These are phyloP conservation scores for Quambalaria eucalypti DNA, from an alignment of 1,284 basidiomycete species.

Conservation along the genomic window DNA sequence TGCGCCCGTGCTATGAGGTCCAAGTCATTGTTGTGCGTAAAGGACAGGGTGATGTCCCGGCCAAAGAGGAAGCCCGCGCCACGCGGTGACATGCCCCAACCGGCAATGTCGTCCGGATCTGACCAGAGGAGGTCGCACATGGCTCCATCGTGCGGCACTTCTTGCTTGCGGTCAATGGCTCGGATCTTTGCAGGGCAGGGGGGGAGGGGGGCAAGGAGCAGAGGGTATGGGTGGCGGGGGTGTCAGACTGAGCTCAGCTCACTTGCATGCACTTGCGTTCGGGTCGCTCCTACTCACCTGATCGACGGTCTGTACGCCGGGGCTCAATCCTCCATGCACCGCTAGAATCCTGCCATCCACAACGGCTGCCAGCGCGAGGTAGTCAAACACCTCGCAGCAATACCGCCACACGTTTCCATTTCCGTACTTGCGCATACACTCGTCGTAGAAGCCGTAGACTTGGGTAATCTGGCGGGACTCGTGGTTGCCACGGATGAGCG, in stretches of 20 bases:
- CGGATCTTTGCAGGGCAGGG: conserved; percentile 62
- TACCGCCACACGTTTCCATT: conserved; percentile 92
- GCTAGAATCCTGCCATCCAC: conserved; percentile 90
- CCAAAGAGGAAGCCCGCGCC: conserved; percentile 95
- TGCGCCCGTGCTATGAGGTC: conserved; percentile 93
- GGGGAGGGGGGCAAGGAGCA: conserved; percentile 5
- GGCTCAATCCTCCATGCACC: conserved; percentile 81
- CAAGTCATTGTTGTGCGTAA: conserved; percentile 81
- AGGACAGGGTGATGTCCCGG: conserved; percentile 79
- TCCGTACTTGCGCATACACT: conserved; percentile 93
- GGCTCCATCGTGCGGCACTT: conserved; percentile 93
- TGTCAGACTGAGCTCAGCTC: too few species aligned
- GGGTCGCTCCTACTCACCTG: conserved; percentile 8
- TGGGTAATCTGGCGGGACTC: conserved; percentile 92
- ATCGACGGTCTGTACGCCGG: conserved; percentile 31
- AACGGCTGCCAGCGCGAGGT: conserved; percentile 82
- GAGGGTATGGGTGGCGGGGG: not conserved
- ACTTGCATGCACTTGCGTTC: too few species aligned
- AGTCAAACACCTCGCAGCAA: conserved; percentile 98
- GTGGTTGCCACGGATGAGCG: conserved; percentile 93
- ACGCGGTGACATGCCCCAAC: conserved; percentile 81
- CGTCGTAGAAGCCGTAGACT: conserved; percentile 98
- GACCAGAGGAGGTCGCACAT: conserved; percentile 99
- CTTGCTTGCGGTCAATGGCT: conserved; percentile 87
- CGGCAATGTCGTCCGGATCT: conserved; percentile 65